These are phyloP conservation scores for Miamiensis avidus DNA, from an alignment of 169 alveolate genomes.

Conservation along the genomic window DNA sequence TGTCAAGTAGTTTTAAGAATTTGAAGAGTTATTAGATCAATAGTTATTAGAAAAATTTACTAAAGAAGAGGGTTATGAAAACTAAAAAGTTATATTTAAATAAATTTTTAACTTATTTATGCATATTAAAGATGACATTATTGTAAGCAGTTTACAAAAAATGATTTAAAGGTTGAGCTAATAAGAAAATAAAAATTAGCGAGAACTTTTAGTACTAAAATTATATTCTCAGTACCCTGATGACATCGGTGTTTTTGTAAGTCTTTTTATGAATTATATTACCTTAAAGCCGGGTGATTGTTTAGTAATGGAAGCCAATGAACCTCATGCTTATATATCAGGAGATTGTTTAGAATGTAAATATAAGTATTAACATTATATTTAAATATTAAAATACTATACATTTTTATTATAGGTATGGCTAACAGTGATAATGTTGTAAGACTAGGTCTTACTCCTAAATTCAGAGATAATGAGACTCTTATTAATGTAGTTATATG, in stretches of 20 bases:
- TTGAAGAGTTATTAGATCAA: background rate
- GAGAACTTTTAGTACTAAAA: background rate
- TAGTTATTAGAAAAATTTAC: too few species aligned
- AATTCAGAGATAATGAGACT: conserved; percentile 84
- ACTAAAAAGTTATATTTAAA: too few species aligned
- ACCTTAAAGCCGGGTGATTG: conserved; percentile 90
- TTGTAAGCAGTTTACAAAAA: background rate
- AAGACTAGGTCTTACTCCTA: conserved; percentile 96
- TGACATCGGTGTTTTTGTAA: conserved; percentile 89
- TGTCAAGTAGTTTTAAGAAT: conserved; percentile 20
- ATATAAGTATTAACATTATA: background rate
- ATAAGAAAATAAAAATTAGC: background rate
- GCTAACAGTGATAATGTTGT: conserved; percentile 95
- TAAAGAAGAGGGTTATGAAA: background rate
- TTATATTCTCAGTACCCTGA: conserved; percentile 24
- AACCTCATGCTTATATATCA: conserved; percentile 93
- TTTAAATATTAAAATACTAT: background rate
- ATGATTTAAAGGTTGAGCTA: background rate
- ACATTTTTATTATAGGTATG: conserved; percentile 66
- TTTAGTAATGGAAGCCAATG: conserved; percentile 89
- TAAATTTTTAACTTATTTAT: background rate
- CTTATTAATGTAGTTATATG: conserved; percentile 44
- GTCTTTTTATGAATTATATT: conserved; percentile 86
- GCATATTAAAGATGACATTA: background rate
- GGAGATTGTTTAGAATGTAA: conserved; percentile 93